Base-by-base conservation (phyloP, 371 early-diverging fungal species). In the Syncephalastrum contaminatum region DNA sequence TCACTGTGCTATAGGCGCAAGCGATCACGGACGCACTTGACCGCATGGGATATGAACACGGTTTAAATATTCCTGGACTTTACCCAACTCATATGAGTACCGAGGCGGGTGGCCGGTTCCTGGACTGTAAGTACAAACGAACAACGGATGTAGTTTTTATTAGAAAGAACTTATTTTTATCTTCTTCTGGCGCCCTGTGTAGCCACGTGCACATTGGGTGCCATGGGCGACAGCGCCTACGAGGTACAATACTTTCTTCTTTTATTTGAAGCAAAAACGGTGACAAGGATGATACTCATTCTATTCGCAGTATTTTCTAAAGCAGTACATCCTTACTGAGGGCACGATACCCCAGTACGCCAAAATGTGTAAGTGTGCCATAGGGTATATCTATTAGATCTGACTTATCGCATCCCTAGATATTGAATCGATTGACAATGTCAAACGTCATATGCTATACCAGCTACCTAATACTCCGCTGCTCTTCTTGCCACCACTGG, bases 301-400 rank as follows among this genome's bases (percentile, higher is more conserved):
- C 39, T 25, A 39, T 51, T 22, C n/a, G 2, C 67, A 90, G 81
- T 91, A 90, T 56, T 72, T 88, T 53, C 66, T 90, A 14, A 90
- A 91, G 59, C 72, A 86, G 43, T 86, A 84, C 70, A 43, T 90
- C 6, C 51, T 78, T 15, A 56, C 71, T 21, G 76, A 81, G 62
- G 86, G 75, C 61, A 66, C 53, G 54, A 66, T 57, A 45, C 72
- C 66, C 18, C 69, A 67, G 47, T 81, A 76, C 73, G 70, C 60
- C 27, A 63, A 64, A 61, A 79, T 69, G 67, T 78, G 83, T 88
- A 84, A 59, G 79, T 12, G 48, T 70, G 21, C 27, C 41, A 18
- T 50, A 19, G 16, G 19, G 53, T 41, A 30, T 48, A 53, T 62
- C 43, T 54, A 20, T 47, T 43, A 41, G 41, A 20, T 24, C 24